These are phyloP conservation scores for Aristolochia contorta DNA, from an alignment of 164 flowering plant genomes.

Conservation along the genomic window DNA sequence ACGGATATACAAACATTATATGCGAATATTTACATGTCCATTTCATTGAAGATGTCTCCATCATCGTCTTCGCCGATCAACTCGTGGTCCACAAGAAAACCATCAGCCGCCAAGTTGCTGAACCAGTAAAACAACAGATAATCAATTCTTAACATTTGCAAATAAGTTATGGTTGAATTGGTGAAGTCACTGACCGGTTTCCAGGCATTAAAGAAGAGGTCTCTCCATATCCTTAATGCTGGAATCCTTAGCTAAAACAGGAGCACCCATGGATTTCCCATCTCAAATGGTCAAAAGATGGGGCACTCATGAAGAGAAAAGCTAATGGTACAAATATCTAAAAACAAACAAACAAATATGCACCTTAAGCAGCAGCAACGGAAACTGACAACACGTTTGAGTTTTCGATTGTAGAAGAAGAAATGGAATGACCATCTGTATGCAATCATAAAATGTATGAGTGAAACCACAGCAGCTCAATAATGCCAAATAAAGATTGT, in stretches of 20 bases:
- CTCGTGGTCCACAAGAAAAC: conserved; percentile 28
- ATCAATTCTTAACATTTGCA: not conserved
- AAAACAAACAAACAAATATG: conserved; percentile 4
- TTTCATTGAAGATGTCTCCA: conserved; percentile 56
- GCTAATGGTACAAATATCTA: not conserved
- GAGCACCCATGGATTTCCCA: not conserved
- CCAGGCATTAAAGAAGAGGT: not conserved
- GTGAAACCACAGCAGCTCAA: conserved; percentile 1
- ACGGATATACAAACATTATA: no score
- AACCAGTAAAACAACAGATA: not conserved
- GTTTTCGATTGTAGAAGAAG: conserved; percentile 85
- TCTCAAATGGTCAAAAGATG: not conserved
- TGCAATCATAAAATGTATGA: conserved; percentile 2
- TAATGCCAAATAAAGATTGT: not conserved
- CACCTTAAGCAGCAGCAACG: conserved; percentile 84
- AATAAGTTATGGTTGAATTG: not conserved
- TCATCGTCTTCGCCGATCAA: conserved; percentile 28
- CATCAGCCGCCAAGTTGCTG: conserved; percentile 80
- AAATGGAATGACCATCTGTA: conserved; percentile 92
- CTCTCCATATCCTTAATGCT: no score
- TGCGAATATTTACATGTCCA: conserved; percentile 60
- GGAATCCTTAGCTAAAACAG: no score
- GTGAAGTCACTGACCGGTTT: not conserved
- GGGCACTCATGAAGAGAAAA: not conserved
- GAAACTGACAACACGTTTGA: conserved; percentile 81